Evolutionary conservation across 192 early-diverging fungal genomes (phyloP), one percentile per base, ranked within the genome.

Genomic region (Rhizophlyctis rosea): DNA sequence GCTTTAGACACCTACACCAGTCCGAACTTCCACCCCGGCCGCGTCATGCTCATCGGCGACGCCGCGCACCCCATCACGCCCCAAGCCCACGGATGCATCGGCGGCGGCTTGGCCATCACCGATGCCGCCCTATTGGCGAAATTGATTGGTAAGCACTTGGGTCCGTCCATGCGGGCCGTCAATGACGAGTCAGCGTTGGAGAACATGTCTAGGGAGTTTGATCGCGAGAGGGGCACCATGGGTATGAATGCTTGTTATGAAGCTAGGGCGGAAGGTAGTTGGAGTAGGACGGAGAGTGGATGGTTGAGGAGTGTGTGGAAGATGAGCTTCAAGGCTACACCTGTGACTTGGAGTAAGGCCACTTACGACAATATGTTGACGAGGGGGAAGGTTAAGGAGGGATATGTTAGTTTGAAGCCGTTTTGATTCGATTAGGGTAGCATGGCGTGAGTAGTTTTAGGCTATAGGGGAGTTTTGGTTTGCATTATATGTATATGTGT

Each of bases 31-130:
- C 80, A 81, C 57, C 74, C 74, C 14, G 81, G 81, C n/a, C 72
- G 81, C 36, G 71, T 82, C 1, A 59, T 82, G 2, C 64, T 80
- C 21, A 69, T 82, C 25, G 81, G 81, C 21, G 77, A 80, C 64
- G 77, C 81, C 18, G 81, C 81, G 2, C 81, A 82, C 67, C 65
- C 74, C 3, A 57, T 80, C 56, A 68, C 81, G 4, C 73, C 69
- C 3, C 68, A 73, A 32, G 75, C 81, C 27, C 70, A 73, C 50
- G 81, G 81, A 35, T 59, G 50, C 32, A 34, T 77, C 31, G 75
- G 76, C 16, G 79, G 73, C 14, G 47, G 66, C 31, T 69, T 82
- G 30, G 77, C 73, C 30, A 62, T 82, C 30, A 63, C 69, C 18
- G 81, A 82, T 59, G 75, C 68, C 21, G 71, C 65, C 5, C 50